Evolutionary conservation across 257 asterid genomes (phyloP), one percentile per base, ranked within the genome.

Genomic region (Lantana camara): DNA sequence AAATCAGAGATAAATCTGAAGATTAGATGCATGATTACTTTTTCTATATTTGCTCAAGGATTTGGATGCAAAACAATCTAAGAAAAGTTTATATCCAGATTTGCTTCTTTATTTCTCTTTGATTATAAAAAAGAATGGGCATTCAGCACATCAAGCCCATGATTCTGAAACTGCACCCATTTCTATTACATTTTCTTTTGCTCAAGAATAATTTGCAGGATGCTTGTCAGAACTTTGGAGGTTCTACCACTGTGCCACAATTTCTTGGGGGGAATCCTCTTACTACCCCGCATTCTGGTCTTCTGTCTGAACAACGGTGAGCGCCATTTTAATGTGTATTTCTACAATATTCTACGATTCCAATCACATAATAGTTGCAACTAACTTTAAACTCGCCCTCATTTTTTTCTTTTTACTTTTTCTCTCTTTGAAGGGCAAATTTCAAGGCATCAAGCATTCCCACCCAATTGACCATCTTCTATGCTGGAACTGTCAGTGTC

Each of bases 391-490:
- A 11, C 19, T 21, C 50, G 2, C 45, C 12, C 45, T 38, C 13
- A 2, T 10, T 20, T 54, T 10, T 17, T 37, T 7, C 27, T 48
- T 5, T n/a, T 53, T 54, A 13, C 35, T 29, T 16, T 23, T 35
- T 46, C 49, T 4, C 22, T 9, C 53, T 37, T 42, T 38, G 67
- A 55, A 83, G 86, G 84, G 67, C 60, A 45, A 68, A 27, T 63
- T 55, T 70, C 23, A 70, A 67, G 64, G 60, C 68, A 46, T 19
- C 77, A 12, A 58, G 46, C 6, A 37, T 57, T 75, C 21, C 83
- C 57, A 79, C 53, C 53, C 29, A 75, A 52, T 67, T 83, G 76
- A 83, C 86, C 69, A 80, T 80, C 41, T 80, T 83, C 72, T 83
- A 80, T 67, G 83, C 60, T 37, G 90, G 90, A 19, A 69, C 72